phyloP scores from a whole-genome alignment of 768 basidiomycete species.

The Obba rivulosa region DNA sequence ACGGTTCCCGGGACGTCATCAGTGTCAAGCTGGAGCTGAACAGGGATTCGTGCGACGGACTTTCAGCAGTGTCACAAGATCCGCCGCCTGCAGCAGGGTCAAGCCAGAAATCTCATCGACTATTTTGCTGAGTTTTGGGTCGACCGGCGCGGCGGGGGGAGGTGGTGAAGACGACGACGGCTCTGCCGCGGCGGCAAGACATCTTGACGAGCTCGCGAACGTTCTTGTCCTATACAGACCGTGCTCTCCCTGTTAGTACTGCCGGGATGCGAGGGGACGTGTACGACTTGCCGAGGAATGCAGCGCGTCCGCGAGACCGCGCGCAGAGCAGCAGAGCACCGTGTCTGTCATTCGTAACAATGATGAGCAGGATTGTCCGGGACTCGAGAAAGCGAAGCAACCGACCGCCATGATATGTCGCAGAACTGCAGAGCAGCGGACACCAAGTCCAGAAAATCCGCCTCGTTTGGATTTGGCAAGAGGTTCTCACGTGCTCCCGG shows the following conservation, averaged over 20 bases:
- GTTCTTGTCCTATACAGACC: constrained; percentile 12
- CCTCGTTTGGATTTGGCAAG: background rate
- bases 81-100: constrained; percentile 90
- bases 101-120: constrained; percentile 90
- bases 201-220: constrained; percentile 36
- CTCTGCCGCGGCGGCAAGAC: constrained; percentile 44
- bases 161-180: constrained; percentile 33
- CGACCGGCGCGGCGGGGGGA: constrained; percentile 41
- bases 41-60: constrained; percentile 34
- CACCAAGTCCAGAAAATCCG: constrained; percentile 15
- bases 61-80: constrained; percentile 89
- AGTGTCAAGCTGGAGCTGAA: background rate
- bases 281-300: constrained; percentile 16
- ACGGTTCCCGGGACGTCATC: background rate
- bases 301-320: constrained; percentile 19
- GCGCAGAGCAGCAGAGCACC: constrained; percentile 23
- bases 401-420: constrained; percentile 22
- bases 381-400: background rate
- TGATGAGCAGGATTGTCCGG: background rate
- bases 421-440: constrained; percentile 1
- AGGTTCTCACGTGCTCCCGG: no score
- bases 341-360: constrained; percentile 17
- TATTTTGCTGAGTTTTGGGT: constrained; percentile 72
- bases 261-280: background rate
- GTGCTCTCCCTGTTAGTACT: background rate